A percentile compares a stretch with the other conserved stretches of the same genome.
These are phyloP conservation scores for Meyerozyma elateridarum DNA, from an alignment of 1,139 yeast species.

Conservation along the genomic window DNA sequence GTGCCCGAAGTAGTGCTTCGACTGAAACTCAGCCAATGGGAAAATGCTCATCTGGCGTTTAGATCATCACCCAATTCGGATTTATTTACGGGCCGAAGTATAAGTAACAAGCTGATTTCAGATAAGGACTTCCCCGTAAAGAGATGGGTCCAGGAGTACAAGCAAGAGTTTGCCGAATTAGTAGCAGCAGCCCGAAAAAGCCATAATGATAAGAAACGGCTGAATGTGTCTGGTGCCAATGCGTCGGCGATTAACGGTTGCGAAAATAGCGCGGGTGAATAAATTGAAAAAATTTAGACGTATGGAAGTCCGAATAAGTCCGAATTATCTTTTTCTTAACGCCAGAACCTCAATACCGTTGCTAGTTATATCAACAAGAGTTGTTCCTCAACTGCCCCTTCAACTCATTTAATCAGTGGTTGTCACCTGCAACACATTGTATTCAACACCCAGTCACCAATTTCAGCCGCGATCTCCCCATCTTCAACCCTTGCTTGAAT, in stretches of 20 bases:
- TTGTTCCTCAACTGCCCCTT: too few species aligned
- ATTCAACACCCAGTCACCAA: too few species aligned
- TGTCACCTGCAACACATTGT: too few species aligned
- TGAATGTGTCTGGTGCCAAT: not conserved
- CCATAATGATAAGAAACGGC: not conserved
- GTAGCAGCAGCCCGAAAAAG: conserved; percentile 43
- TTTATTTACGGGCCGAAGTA: conserved; percentile 22
- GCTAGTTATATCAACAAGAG: too few species aligned
- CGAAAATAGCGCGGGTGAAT: too few species aligned
- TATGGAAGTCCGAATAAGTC: too few species aligned
- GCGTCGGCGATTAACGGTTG: not conserved
- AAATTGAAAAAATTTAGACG: too few species aligned
- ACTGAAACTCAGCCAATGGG: conserved; percentile 67
- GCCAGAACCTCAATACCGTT: too few species aligned
- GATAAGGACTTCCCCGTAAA: conserved; percentile 39
- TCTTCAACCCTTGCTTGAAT: too few species aligned
- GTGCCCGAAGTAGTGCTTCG: conserved; percentile 50
- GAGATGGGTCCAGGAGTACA: conserved; percentile 49
- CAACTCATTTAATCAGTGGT: too few species aligned
- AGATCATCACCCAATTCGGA: conserved; percentile 16
- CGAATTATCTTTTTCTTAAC: too few species aligned
- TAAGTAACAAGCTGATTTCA: conserved; percentile 25
- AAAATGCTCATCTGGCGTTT: conserved; percentile 41
- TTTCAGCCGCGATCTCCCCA: too few species aligned
- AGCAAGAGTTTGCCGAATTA: conserved; percentile 48